A percentile compares a stretch with the other conserved stretches of the same genome.
These are phyloP conservation scores for Speleostelium caveatum DNA, from an alignment of 78 protist species.

Conservation along the genomic window DNA sequence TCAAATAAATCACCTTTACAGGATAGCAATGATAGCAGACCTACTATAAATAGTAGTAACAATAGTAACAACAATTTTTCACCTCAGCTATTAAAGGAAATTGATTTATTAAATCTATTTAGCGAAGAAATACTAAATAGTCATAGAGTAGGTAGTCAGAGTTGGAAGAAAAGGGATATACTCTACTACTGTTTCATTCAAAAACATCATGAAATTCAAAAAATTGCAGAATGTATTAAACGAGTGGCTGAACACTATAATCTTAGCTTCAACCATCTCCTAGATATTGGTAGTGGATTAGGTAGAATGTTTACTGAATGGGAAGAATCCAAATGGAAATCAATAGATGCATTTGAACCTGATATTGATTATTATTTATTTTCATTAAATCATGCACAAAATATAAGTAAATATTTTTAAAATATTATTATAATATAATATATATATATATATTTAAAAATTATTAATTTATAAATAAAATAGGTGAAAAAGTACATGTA, in stretches of 20 bases:
- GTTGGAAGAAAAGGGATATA: conserved; percentile 71
- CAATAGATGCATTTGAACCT: conserved; percentile 58
- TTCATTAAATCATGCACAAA: conserved; percentile 24
- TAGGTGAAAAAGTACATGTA: conserved; percentile 20
- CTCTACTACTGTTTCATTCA: conserved; percentile 67
- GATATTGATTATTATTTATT: conserved; percentile 48
- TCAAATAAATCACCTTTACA: no score
- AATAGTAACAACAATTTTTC: not conserved
- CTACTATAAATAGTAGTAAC: not conserved
- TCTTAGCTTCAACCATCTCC: not conserved
- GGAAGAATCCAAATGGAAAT: conserved; percentile 15
- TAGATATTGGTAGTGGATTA: conserved; percentile 63
- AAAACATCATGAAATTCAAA: conserved; percentile 14
- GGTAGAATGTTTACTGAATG: conserved; percentile 61
- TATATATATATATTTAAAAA: no score
- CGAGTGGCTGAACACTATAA: not conserved
- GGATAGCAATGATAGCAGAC: not conserved
- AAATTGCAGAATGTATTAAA: conserved; percentile 29
- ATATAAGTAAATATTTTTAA: conserved; percentile 1
- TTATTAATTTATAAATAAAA: not conserved
- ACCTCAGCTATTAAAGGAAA: not conserved
- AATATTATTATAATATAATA: no score
- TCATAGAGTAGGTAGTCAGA: not conserved
- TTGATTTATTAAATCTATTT: not conserved
- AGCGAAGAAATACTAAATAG: not conserved